Evolutionary conservation across 2,329 filamentous ascomycete genomes (phyloP).

Genomic region (Colletotrichum tofieldiae): DNA sequence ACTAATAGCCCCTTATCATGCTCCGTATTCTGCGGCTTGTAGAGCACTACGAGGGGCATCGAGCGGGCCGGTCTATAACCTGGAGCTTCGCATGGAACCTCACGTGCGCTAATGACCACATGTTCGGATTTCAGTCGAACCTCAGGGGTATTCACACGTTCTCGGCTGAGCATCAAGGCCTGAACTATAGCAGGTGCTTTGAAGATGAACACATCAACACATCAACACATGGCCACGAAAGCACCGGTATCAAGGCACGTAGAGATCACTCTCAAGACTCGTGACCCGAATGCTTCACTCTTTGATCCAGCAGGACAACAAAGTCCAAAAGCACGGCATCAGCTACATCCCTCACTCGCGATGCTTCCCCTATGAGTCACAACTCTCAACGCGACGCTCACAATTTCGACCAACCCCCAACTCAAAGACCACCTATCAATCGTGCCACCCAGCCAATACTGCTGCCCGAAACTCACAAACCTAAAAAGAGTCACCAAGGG

Average conservation of each 20-base stretch:
- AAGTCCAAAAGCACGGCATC: background rate
- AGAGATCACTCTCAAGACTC: background rate
- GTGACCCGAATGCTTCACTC: background rate
- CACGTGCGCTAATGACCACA: too few species aligned
- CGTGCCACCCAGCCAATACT: background rate
- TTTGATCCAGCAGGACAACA: background rate
- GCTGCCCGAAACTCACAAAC: background rate
- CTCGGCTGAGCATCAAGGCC: too few species aligned
- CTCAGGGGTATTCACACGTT: too few species aligned
- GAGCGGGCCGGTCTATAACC: too few species aligned
- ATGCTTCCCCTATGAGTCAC: background rate
- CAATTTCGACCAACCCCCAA: background rate
- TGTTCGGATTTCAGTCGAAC: too few species aligned
- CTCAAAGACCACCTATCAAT: background rate
- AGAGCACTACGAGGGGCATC: too few species aligned
- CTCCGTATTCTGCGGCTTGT: too few species aligned
- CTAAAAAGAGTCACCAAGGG: background rate
- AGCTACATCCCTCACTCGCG: background rate
- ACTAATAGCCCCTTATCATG: too few species aligned
- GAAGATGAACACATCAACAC: too few species aligned
- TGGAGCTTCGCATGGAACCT: too few species aligned
- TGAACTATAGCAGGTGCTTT: too few species aligned
- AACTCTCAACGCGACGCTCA: background rate
- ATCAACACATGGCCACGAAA: too few species aligned
- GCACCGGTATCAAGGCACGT: background rate